Base-by-base conservation (phyloP, 257 asterid species). In the Solanum piurae region DNA sequence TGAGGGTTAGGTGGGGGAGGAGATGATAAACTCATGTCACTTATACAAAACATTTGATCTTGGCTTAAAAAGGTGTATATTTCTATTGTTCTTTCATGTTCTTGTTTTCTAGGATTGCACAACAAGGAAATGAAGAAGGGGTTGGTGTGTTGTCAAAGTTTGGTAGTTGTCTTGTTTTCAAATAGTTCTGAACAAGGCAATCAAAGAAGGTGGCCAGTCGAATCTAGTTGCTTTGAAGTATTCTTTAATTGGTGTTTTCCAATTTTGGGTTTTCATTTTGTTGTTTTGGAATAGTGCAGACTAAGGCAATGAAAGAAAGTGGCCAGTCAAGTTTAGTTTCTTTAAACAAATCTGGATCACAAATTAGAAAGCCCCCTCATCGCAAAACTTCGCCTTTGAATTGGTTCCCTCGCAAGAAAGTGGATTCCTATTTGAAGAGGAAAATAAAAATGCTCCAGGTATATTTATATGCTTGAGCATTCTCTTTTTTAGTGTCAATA, bases 331-430 rank as follows among this genome's bases (percentile, higher is more conserved):
- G 89, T 92, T 87, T 90, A 88, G 92, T 72, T 71, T 88, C 93
- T 88, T 88, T 97, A 84, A 95, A 92, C 94, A 97, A 92, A 89
- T 93, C 93, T 74, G 92, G 96, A 86, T 91, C 98, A 58, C 99
- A 97, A 90, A 94, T 96, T 90, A 90, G 93, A n/a, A 97, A 97
- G 92, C 99, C 98, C 25, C 92, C 98, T 88, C 96, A 75, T 74
- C 92, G 98, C 20, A 97, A 92, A 88, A 90, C 93, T 21, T 95
- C 99, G 6, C 99, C 99, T n/a, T 62, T 97, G 58, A 94, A 92
- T 85, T 97, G 99, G 99, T 95, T 96, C 72, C 99, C 99, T 0
- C 94, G 99, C 62, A 94, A 94, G 86, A 97, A 97, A 91, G 92
- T 93, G 89, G 99, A 97, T 71, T 97, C 99, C 4, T 96, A 95